Evolutionary conservation across 257 asterid species (phyloP).

Genomic region (Jacaranda copaia): DNA sequence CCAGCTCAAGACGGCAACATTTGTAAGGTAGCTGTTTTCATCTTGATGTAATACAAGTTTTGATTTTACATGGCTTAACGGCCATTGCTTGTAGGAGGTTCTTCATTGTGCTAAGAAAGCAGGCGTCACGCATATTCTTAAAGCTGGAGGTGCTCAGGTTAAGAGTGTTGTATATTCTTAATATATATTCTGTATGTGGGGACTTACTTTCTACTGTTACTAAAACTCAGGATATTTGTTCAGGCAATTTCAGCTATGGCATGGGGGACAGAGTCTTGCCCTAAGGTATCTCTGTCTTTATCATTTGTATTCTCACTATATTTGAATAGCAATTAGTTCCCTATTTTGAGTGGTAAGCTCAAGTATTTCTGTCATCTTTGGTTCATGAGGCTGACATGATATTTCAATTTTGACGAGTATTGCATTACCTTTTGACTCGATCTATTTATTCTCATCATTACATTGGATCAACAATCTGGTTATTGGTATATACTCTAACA

Average conservation of each 20-base stretch:
- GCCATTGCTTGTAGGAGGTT: slow-evolving; percentile 70
- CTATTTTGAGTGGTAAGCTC: not conserved
- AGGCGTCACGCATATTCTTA: slow-evolving; percentile 95
- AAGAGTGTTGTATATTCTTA: slow-evolving; percentile 23
- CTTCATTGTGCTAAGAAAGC: slow-evolving; percentile 98
- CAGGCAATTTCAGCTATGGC: slow-evolving; percentile 99
- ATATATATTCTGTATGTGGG: slow-evolving; percentile 8
- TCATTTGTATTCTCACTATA: slow-evolving; percentile 9
- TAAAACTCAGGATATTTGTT: slow-evolving; percentile 25
- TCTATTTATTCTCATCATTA: no score
- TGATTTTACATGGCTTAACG: slow-evolving; percentile 34
- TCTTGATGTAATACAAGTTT: slow-evolving; percentile 26
- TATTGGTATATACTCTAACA: no score
- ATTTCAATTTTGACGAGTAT: no score
- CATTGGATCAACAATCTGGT: no score
- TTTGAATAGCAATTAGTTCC: slow-evolving; percentile 10
- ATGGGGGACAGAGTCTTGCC: slow-evolving; percentile 98
- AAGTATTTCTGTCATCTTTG: no score
- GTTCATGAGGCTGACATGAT: no score
- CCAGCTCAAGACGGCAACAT: slow-evolving; percentile 89
- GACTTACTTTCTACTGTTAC: slow-evolving; percentile 20
- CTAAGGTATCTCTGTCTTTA: slow-evolving; percentile 64
- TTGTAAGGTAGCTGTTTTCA: slow-evolving; percentile 71
- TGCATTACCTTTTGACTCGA: no score
- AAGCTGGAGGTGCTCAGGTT: slow-evolving; percentile 99